Evolutionary conservation across 2,329 filamentous ascomycete genomes (phyloP).

Genomic region (Ophidiomyces ophidiicola): DNA sequence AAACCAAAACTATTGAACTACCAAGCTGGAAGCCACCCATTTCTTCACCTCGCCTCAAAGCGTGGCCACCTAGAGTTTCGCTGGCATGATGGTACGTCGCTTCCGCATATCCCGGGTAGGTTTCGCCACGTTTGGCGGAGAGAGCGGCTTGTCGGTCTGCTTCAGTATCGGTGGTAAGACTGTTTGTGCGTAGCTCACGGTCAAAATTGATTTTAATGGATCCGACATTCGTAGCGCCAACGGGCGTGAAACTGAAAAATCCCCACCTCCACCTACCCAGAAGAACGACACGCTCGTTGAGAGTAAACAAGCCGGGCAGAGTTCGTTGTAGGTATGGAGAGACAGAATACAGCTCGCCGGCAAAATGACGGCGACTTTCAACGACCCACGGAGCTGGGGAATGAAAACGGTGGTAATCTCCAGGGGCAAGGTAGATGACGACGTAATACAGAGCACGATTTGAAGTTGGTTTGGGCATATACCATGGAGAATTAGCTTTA

Average conservation of each 20-base stretch:
- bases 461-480: slow-evolving; percentile 50
- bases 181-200: slow-evolving; percentile 82
- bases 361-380: slow-evolving; percentile 88
- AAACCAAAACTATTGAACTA: slow-evolving; percentile 88
- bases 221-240: slow-evolving; percentile 93
- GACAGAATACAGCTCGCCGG: slow-evolving; percentile 88
- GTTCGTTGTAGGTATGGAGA: slow-evolving; percentile 90
- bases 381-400: slow-evolving; percentile 92
- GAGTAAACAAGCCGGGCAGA: slow-evolving; percentile 82
- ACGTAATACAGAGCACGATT: slow-evolving; percentile 72
- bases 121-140: slow-evolving; percentile 62
- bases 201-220: slow-evolving; percentile 98
- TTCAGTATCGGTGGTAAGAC: slow-evolving; percentile 78
- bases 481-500: slow-evolving; percentile 56
- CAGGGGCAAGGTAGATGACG: slow-evolving; percentile 90
- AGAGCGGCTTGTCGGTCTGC: slow-evolving; percentile 76
- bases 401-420: slow-evolving; percentile 98
- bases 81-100: slow-evolving; percentile 76
- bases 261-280: slow-evolving; percentile 92
- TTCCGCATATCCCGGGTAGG: slow-evolving; percentile 82
- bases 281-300: slow-evolving; percentile 91
- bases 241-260: slow-evolving; percentile 92
- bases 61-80: slow-evolving; percentile 65
- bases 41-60: slow-evolving; percentile 76
- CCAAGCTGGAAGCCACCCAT: slow-evolving; percentile 97